Evolutionary conservation across 495 filamentous ascomycete species (phyloP), one percentile per base, ranked within the genome.

Genomic region (Collariella sp.): DNA sequence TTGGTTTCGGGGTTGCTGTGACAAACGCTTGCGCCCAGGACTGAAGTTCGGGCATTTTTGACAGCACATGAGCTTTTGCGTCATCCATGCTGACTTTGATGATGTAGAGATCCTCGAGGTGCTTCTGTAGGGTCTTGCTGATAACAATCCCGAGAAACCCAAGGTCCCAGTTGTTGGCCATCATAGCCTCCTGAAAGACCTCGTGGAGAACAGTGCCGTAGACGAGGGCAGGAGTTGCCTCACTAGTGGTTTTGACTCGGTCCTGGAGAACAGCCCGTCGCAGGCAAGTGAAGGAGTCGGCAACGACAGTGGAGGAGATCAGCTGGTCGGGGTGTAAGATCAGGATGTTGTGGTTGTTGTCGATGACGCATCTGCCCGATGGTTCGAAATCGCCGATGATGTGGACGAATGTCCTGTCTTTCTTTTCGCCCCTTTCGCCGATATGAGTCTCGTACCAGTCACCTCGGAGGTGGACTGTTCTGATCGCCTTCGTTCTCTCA

Each of bases 251-350:
- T 67, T 95, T 97, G 64, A 96, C 85, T 42, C 93, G 82, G 63
- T 96, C 91, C 63, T 96, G 89, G 31, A 98, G 81, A 2, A 96
- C 89, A 23, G 93, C 89, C 49, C 90, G 85, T 12, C 93, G 83
- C 56, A 83, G 82, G 63, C 93, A 98, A 38, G 81, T 82, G 62
- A 96, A 91, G 0, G 93, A 94, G 64, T 98, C 93, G 34, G 87
- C 93, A 31, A 98, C 85, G 9, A 91, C 86, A 7, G 91, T 96
- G 2, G 91, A 85, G 11, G 93, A 96, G 47, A 98, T 84, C 20
- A 98, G 79, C 70, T 96, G 91, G 68, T 98, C 93, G 2, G 93
- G 93, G 65, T 98, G 89, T 12, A 98, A 75, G 59, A 98, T 91
- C 35, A 98, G 71, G 73, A 96, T 86, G 61, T 95, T 87, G 49